Base-by-base conservation (phyloP, 306 rosid species). In the Dalbergia cultrata region DNA sequence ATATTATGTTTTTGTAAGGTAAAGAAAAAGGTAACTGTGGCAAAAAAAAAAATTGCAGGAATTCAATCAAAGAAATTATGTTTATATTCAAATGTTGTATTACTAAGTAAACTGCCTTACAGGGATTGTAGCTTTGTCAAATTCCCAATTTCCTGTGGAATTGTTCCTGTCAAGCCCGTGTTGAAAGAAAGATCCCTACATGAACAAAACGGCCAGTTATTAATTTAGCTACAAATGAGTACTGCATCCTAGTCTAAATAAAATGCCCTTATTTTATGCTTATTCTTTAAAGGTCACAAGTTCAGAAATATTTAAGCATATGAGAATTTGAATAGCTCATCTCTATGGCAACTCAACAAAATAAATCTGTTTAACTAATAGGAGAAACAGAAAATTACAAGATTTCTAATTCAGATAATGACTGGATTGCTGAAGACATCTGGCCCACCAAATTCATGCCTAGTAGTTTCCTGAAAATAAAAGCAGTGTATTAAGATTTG, bases 131-230 rank as follows among this genome's bases (percentile, higher is more conserved):
- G 89, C 31, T 88, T 88, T 44, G 49, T 84, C 90, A 92, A 63
- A 78, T 79, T 82, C 70, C 93, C 94, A 39, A 92, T 92, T 82
- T 87, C 81, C 8, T 6, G 5, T 65, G 94, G 97, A 71, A 92
- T 82, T 75, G 75, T 50, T 86, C 94, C 92, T 9, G 87, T 70
- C 68, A 92, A 80, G 39, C 83, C 86, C 5, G 57, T 33, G 81
- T 87, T 92, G 90, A 75, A 85, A 67, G 97, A 92, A 63, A 92
- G 89, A 84, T 92, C 97, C 82, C 97, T 92, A 44, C 12, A 84
- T 8, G 68, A 78, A 76, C 11, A 76, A 34, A 80, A 60, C 57
- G 43, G 10, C 7, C 44, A 81, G 74, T 52, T 72, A 22, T 59
- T 34, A 33, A 39, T 70, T 50, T 45, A 59, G 45, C 62, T 71